Conservation (phyloP, 352 stramenopile genomes). For the Phytophthora kernoviae region DNA sequence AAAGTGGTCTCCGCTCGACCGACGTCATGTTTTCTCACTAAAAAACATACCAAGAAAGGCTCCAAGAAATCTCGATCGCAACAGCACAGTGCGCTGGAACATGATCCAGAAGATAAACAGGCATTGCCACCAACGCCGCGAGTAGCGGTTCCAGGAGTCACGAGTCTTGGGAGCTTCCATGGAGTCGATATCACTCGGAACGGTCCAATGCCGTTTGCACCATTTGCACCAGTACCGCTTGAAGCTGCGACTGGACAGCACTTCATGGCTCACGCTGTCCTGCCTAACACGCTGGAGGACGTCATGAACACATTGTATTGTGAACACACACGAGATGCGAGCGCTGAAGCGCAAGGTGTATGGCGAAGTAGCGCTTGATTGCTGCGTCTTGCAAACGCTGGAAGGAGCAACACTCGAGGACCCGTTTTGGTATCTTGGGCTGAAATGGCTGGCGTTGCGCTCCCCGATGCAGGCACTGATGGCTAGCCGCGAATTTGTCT, state of each 20-base stretch:
- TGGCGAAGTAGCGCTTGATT: slow-evolving; percentile 62
- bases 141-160: slow-evolving; percentile 25
- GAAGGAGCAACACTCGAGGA: slow-evolving; percentile 66
- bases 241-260: slow-evolving; percentile 43
- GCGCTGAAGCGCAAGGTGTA: slow-evolving; percentile 45
- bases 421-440: slow-evolving; percentile 76
- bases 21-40: slow-evolving; percentile 62
- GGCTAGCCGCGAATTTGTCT: slow-evolving; percentile 70
- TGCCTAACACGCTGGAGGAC: slow-evolving; percentile 68
- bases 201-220: slow-evolving; percentile 13
- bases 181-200: slow-evolving; percentile 9
- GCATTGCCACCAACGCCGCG: slow-evolving; percentile 15
- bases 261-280: slow-evolving; percentile 66
- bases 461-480: slow-evolving; percentile 67
- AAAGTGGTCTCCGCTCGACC: slow-evolving; percentile 51
- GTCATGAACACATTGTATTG: slow-evolving; percentile 67
- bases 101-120: slow-evolving; percentile 28
- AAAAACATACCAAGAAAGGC: slow-evolving; percentile 40
- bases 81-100: slow-evolving; percentile 7
- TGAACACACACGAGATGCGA: slow-evolving; percentile 58
- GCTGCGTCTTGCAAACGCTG: slow-evolving; percentile 64
- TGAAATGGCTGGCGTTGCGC: slow-evolving; percentile 77
- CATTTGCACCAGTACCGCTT: slow-evolving; percentile 22
- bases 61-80: slow-evolving; percentile 9
- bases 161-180: slow-evolving; percentile 32